Evolutionary conservation across 2,329 filamentous ascomycete species (phyloP), one percentile per base, ranked within the genome.

Genomic region (Cercospora citrullina): DNA sequence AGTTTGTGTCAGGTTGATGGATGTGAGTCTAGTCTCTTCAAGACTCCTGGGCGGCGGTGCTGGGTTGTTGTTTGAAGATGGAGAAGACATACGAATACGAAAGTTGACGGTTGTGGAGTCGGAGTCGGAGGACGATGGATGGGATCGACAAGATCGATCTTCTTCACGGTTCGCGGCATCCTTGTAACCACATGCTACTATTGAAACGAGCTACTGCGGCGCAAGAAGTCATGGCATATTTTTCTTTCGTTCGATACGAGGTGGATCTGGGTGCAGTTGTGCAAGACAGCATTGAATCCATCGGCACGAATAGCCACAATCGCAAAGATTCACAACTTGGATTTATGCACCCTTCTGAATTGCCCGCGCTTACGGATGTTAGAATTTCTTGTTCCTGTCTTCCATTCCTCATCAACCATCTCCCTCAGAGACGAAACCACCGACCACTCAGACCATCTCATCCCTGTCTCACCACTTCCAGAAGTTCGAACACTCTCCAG

Each of bases 1-100:
- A 53, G 48, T 53, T 23, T 53, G 48, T 53, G 48, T 53, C 48
- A 23, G 7, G 21, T 53, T 28, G 48, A 53, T 53, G 48, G 5
- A 4, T 21, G 9, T 53, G 18, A 16, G 1, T 26, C 18, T 23
- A 26, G 10, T 26, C 4, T n/a, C 36, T 42, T 42, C 16, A n/a
- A 0, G 16, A 42, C 16, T n/a, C 36, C 36, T 42, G 48, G 23
- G 48, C 21, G 48, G 48, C 48, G 48, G 48, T 53, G 48, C 45
- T 23, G 45, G 10, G 45, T 14, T 21, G 45, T 36, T 9, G 31
- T 33, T 33, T 6, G 33, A 36, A 16, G 33, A 36, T 36, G 33
- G 5, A 16, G 33, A 16, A 16, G 12, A 16, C 33, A n/a, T 42
- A n/a, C 36, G 36, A 42, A 42, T 42, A 42, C 36, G 36, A 42